Evolutionary conservation across 1,139 yeast species (phyloP), one percentile per base, ranked within the genome.

Genomic region (Geotrichum candidum): DNA sequence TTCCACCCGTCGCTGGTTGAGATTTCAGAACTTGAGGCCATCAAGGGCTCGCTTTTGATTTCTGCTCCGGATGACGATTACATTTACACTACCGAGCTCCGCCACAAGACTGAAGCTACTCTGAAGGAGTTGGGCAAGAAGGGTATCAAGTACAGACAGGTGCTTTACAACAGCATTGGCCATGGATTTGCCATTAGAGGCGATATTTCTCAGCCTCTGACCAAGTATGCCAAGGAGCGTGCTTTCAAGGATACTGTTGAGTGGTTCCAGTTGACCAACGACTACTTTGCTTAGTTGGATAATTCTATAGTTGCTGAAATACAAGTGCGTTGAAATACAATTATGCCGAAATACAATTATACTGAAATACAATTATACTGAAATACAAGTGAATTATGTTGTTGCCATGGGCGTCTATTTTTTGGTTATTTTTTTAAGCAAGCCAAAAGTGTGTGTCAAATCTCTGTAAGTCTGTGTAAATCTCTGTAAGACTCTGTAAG

Each of bases 101-200:
- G 96, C 76, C 77, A 73, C 65, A 69, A 79, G 69, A 81, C 92
- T 15, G 90, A 86, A 74, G 81, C 75, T 22, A 81, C 79, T 66
- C 80, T 90, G 70, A 73, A 73, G 60, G 82, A 79, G 65, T 72
- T 71, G 65, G 51, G 56, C 15, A 31, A 52, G 13, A 45, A 29
- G 1, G 54, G 53, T n/a, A 73, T 72, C 53, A 77, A 80, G 64
- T 90, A 83, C 77, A 84, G 83, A 73, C 71, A 87, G 50, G 83
- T 84, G 62, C 73, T 88, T 59, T 85, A 82, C 71, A 74, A 86
- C 46, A 86, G 87, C 59, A 86, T 82, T 29, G 53, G 72, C 1
- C 97, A 90, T 72, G 97, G 97, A 0, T 90, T 77, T 71, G 82
- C 96, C 25, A 85, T 82, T 54, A 86, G 87, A 76, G 96, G 95